Base-by-base conservation (phyloP, 2,329 filamentous ascomycete species). In the Pezicula rhizophila region DNA sequence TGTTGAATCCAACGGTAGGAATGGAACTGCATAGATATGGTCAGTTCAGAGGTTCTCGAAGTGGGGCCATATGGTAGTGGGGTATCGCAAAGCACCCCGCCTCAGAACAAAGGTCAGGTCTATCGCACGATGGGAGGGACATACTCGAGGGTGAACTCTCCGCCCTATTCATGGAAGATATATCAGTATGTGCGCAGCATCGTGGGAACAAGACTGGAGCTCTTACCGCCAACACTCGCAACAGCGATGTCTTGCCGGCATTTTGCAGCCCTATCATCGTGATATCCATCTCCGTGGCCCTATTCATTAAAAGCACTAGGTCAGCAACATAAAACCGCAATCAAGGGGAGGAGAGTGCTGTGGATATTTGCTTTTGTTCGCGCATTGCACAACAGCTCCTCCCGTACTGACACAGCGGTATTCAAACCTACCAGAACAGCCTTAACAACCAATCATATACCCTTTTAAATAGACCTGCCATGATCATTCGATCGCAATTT, bases 221-320 rank as follows among this genome's bases (percentile, higher is more conserved):
- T 42, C 92, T 80, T 84, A 99, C 93, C 75, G 92, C 91, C 62
- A 99, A 78, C 62, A 97, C 92, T 61, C 91, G 82, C 68, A 99
- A 76, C 64, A 99, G 71, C 54, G 92, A 97, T 35, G 93, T 97
- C 75, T 99, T 99, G 64, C 93, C 93, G 51, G 93, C 93, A 73
- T 97, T 97, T 68, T 99, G 93, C 66, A 99, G 75, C 20, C 93
- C 93, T 68, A 99, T 92, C 86, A 99, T 95, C 60, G 93, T 97
- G 67, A 99, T 92, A 72, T 99, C 93, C 91, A 99, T 96, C 76
- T 99, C 93, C 58, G 91, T 95, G 60, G 92, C 90, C 93, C 92
- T 96, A 61, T 42, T 57, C 45, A 60, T 56, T 55, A 51, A 23
- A 35, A 28, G 41, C 35, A 34, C 43, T 39, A 28, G 28, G 49